These are phyloP conservation scores for Hyphopichia wangnamkhiaoensis DNA, from an alignment of 1,139 yeast genomes.

Conservation along the genomic window DNA sequence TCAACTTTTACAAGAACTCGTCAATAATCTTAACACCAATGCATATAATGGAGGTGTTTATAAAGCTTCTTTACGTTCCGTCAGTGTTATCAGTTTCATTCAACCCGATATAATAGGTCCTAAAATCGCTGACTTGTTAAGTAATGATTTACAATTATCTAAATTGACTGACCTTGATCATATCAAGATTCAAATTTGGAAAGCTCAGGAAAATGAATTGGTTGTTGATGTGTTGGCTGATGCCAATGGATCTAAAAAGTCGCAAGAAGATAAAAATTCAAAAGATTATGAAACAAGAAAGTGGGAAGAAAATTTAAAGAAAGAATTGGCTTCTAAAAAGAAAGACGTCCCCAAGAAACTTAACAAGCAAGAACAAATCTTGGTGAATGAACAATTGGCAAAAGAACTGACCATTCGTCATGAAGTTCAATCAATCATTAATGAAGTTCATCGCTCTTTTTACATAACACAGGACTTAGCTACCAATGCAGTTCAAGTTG, in stretches of 20 bases:
- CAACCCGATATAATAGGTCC: constrained; percentile 64
- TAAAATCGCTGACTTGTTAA: constrained; percentile 42
- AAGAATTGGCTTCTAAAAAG: constrained; percentile 65
- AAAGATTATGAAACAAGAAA: constrained; percentile 82
- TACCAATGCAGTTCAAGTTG: constrained; percentile 49
- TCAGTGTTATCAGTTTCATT: constrained; percentile 71
- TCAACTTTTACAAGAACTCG: constrained; percentile 30
- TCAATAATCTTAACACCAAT: neutral
- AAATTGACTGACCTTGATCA: constrained; percentile 22
- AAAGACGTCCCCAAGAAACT: constrained; percentile 48
- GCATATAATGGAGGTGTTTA: constrained; percentile 17
- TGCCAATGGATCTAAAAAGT: constrained; percentile 32
- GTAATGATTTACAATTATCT: constrained; percentile 42
- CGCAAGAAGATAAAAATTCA: constrained; percentile 53
- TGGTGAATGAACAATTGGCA: constrained; percentile 59
- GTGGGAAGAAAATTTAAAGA: constrained; percentile 87
- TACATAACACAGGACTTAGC: constrained; percentile 56
- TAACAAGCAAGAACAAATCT: constrained; percentile 72
- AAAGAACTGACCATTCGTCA: constrained; percentile 60
- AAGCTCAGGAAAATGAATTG: constrained; percentile 64
- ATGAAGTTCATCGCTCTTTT: constrained; percentile 49
- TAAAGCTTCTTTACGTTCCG: constrained; percentile 54
- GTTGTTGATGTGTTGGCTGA: constrained; percentile 63
- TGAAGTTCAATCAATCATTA: constrained; percentile 39
- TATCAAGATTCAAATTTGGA: constrained; percentile 58